Base-by-base conservation (phyloP, 768 basidiomycete species). In the Tylopilus intermedius region DNA sequence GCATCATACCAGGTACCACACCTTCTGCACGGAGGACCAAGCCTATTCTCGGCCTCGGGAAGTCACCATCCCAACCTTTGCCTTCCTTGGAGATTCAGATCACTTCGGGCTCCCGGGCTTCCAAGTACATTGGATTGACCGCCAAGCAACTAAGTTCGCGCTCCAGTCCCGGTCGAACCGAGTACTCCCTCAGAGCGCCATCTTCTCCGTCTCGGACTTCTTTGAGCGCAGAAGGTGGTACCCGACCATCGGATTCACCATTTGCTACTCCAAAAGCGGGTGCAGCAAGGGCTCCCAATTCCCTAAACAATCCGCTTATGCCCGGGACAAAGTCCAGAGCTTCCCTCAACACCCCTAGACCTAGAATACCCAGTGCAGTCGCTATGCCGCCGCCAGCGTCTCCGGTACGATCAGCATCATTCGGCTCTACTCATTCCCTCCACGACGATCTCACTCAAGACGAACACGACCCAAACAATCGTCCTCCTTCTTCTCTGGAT, bases 321-420 rank as follows among this genome's bases (percentile, higher is more conserved):
- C 57, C 65, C 11, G 65, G 65, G 2, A 8, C 45, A 2, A 76
- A 71, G 51, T 43, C 63, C 27, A 69, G 73, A 47, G 51, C 67
- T 18, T 69, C 73, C 13, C 51, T 73, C 15, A 67, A 64, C 54
- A 86, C 84, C 10, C 83, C 85, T 41, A 78, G 86, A 29, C 77
- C 80, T 13, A 77, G 88, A 47, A 64, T 88, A 54, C 85, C 88
- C 29, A 88, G 86, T 60, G 74, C 78, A n/a, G 67, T 87, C 26
- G 82, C 86, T 7, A 90, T 91, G 89, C 89, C 88, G 2, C 89
- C 88, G 3, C 88, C 88, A 15, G 73, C 83, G 1, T 87, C 86
- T 11, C 88, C 88, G 7, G 67, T 65, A 15, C 63, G 62, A 49
- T 63, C 66, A 5, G 53, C 62, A n/a, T 60, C 67, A 1, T 62